These are phyloP conservation scores for Aureobasidium subglaciale DNA, from an alignment of 2,329 filamentous ascomycete genomes.

Conservation along the genomic window DNA sequence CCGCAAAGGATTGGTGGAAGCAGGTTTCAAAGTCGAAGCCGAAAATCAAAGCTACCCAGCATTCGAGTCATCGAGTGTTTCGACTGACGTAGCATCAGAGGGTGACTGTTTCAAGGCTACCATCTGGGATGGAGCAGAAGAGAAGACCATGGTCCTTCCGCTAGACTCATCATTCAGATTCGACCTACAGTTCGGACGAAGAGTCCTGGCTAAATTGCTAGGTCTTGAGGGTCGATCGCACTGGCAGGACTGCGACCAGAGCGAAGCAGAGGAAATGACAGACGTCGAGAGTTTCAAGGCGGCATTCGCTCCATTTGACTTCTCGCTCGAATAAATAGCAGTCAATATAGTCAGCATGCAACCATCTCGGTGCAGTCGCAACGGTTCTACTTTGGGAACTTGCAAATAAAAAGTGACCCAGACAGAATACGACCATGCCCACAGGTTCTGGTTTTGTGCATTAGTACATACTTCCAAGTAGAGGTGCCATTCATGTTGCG, in stretches of 20 bases:
- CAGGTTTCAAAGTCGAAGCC: constrained; percentile 80
- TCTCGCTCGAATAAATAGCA: constrained; percentile 46
- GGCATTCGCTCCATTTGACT: constrained; percentile 82
- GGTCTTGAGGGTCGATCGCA: constrained; percentile 68
- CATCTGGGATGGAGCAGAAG: constrained; percentile 31
- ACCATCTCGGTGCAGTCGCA: neutral
- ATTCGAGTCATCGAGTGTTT: constrained; percentile 30
- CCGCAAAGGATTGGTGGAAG: constrained; percentile 68
- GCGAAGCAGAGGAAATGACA: constrained; percentile 65
- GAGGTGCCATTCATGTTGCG: neutral
- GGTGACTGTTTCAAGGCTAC: constrained; percentile 30
- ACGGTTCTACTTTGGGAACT: neutral
- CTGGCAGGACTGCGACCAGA: constrained; percentile 81
- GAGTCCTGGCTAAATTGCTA: constrained; percentile 81
- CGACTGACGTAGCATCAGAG: constrained; percentile 16
- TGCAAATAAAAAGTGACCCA: neutral
- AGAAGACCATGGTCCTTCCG: constrained; percentile 66
- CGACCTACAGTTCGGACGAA: constrained; percentile 82
- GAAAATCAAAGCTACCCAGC: constrained; percentile 61
- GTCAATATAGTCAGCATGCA: neutral
- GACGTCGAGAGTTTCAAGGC: constrained; percentile 75
- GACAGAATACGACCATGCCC: neutral
- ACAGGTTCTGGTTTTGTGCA: neutral
- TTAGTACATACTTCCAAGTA: neutral
- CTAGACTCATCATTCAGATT: constrained; percentile 68